Evolutionary conservation across 345 rosid species (phyloP).

Genomic region (Eucalyptus camaldulensis): DNA sequence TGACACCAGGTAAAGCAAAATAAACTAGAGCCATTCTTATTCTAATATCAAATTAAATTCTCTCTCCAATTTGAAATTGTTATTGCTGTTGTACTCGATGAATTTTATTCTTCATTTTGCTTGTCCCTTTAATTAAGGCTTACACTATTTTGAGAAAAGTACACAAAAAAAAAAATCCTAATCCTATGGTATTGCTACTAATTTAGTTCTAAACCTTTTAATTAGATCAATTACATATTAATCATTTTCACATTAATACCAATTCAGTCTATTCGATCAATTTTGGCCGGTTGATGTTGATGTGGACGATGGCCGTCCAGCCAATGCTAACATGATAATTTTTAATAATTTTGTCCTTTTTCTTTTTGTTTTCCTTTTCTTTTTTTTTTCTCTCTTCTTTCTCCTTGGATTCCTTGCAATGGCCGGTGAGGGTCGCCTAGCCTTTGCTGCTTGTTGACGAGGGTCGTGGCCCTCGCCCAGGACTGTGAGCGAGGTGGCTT

Average conservation of each 20-base stretch:
- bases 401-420: too few relatives aligned
- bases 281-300: rapidly evolving
- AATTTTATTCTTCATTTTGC: neutral
- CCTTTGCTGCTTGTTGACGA: rapidly evolving
- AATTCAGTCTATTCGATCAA: rapidly evolving
- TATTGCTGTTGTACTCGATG: neutral
- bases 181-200: too few relatives aligned
- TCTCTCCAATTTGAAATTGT: neutral
- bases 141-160: too few relatives aligned
- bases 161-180: rapidly evolving
- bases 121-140: neutral
- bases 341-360: too few relatives aligned
- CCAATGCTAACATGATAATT: rapidly evolving
- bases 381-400: too few relatives aligned
- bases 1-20: neutral
- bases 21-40: neutral
- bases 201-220: too few relatives aligned
- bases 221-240: rapidly evolving
- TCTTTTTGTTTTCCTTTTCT: too few relatives aligned
- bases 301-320: rapidly evolving
- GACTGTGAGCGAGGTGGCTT: rapidly evolving
- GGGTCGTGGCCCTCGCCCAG: too few relatives aligned
- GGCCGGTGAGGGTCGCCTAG: rapidly evolving
- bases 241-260: too few relatives aligned
- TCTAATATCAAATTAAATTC: neutral